These are phyloP conservation scores for Pichia phayaonensis DNA, from an alignment of 805 yeast species.

Conservation along the genomic window DNA sequence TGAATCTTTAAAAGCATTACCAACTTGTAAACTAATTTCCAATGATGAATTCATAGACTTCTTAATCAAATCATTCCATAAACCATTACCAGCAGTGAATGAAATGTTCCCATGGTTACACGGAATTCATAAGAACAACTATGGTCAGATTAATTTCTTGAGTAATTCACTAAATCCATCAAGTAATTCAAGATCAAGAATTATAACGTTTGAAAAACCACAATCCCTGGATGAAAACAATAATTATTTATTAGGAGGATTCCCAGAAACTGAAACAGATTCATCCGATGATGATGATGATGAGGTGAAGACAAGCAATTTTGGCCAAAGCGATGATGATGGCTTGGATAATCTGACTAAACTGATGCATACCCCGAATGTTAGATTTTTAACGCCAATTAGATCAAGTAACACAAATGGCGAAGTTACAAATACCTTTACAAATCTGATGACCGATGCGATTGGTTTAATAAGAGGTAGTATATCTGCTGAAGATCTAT, in stretches of 20 bases:
- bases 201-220: conserved; percentile 11
- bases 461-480: conserved; percentile 48
- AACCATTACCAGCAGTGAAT: conserved; percentile 52
- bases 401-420: conserved; percentile 25
- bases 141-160: conserved; percentile 44
- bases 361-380: conserved; percentile 16
- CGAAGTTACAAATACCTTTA: conserved; percentile 23
- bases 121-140: conserved; percentile 54
- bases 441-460: conserved; percentile 28
- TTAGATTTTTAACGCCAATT: conserved; percentile 24
- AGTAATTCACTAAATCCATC: conserved; percentile 15
- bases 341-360: conserved; percentile 1
- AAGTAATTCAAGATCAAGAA: conserved; percentile 5
- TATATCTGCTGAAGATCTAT: conserved; percentile 45
- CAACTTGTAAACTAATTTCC: conserved; percentile 18
- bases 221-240: conserved; percentile 6
- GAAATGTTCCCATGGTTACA: conserved; percentile 88
- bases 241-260: neutral
- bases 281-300: neutral
- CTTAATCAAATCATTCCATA: conserved; percentile 17
- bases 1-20: conserved; percentile 9
- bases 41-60: conserved; percentile 21
- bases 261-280: neutral
- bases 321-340: neutral
- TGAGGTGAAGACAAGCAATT: neutral